phyloP scores from a whole-genome alignment of 306 rosid genomes.

The Nissolia schottii region DNA sequence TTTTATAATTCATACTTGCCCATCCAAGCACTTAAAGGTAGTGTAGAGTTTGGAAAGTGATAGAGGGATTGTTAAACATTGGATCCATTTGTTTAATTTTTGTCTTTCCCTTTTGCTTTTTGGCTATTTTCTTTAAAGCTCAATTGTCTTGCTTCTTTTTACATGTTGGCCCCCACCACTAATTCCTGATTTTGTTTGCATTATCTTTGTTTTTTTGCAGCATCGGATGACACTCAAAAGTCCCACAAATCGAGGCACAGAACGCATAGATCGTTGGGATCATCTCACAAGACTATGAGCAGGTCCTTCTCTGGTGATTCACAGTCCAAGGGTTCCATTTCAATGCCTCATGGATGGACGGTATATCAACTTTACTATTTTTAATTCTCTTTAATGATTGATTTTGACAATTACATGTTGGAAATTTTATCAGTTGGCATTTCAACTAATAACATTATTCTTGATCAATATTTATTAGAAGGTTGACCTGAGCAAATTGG shows the following conservation, averaged over 20 bases:
- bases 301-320: constrained; percentile 83
- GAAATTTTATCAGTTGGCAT: not conserved
- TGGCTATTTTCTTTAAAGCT: constrained; percentile 31
- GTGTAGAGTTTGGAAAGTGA: constrained; percentile 18
- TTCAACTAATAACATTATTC: not conserved
- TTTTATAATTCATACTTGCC: not conserved
- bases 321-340: constrained; percentile 75
- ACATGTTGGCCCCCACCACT: constrained; percentile 36
- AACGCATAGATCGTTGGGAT: constrained; percentile 66
- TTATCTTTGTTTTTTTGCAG: constrained; percentile 44
- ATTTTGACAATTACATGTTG: not conserved
- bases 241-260: constrained; percentile 79
- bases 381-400: not conserved
- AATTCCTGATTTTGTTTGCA: constrained; percentile 37
- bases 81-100: constrained; percentile 55
- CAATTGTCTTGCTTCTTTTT: constrained; percentile 34
- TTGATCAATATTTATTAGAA: constrained; percentile 41
- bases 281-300: constrained; percentile 74
- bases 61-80: constrained; percentile 45
- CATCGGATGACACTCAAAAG: constrained; percentile 82
- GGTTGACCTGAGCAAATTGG: constrained; percentile 85
- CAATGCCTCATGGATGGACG: constrained; percentile 64
- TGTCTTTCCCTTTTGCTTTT: constrained; percentile 56
- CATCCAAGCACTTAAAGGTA: not conserved
- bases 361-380: constrained; percentile 36